These are phyloP conservation scores for Neoboletus magnificus DNA, from an alignment of 768 basidiomycete species.

Conservation along the genomic window DNA sequence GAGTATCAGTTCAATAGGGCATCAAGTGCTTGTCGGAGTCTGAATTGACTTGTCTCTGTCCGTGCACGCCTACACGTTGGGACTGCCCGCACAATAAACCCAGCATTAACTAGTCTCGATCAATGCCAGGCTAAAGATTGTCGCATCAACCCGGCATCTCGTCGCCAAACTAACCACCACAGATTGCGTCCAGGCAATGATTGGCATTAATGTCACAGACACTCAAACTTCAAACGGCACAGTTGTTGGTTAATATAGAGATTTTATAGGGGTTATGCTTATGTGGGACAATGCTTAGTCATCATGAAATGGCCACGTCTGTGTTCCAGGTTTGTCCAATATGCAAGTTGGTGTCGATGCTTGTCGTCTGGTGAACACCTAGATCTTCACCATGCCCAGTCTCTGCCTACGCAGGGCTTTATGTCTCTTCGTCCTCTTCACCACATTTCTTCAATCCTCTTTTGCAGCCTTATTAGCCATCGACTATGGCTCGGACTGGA, in stretches of 20 bases:
- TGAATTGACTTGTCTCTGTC: too few relatives aligned
- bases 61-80: too few relatives aligned
- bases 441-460: constrained; percentile 31
- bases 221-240: too few relatives aligned
- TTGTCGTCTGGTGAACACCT: constrained; percentile 18
- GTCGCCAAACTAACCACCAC: neutral
- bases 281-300: constrained; percentile 7
- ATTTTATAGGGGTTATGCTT: neutral
- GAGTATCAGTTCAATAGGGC: too few relatives aligned
- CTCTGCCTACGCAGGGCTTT: constrained; percentile 28
- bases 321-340: neutral
- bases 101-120: too few relatives aligned
- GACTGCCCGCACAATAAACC: too few relatives aligned
- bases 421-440: constrained; percentile 23
- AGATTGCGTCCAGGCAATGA: too few relatives aligned
- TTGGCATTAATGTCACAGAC: too few relatives aligned
- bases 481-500: constrained; percentile 98
- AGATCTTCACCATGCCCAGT: constrained; percentile 17
- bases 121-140: too few relatives aligned
- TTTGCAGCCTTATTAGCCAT: constrained; percentile 85
- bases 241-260: too few relatives aligned
- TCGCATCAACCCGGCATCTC: too few relatives aligned
- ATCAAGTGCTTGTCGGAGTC: too few relatives aligned
- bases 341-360: constrained; percentile 1
- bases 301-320: constrained; percentile 20